A percentile compares a stretch with the other conserved stretches of the same genome.
These are phyloP conservation scores for Heritiera fomes DNA, from an alignment of 345 rosid species.

Conservation along the genomic window DNA sequence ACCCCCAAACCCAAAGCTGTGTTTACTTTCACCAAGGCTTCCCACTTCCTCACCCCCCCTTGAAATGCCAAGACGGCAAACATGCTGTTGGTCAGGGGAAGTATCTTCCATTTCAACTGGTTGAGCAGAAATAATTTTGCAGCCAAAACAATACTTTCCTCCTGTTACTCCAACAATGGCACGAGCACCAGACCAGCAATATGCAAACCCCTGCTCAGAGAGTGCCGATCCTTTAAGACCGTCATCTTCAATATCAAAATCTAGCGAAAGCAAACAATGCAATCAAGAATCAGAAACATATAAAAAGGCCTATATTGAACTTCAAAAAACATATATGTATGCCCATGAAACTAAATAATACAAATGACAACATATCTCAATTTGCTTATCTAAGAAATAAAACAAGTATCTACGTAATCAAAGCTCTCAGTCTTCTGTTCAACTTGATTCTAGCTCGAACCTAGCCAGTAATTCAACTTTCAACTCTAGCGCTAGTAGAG, in stretches of 20 bases:
- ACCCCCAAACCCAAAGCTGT: slow-evolving; percentile 44
- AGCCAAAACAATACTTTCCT: slow-evolving; percentile 41
- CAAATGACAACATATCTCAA: not conserved
- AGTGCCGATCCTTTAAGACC: slow-evolving; percentile 37
- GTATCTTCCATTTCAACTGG: slow-evolving; percentile 39
- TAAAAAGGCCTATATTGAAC: not conserved
- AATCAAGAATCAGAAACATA: not conserved
- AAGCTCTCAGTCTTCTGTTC: too few species aligned
- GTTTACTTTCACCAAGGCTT: slow-evolving; percentile 34
- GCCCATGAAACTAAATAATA: not conserved
- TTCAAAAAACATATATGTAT: not conserved
- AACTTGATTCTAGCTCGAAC: too few species aligned
- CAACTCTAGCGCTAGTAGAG: too few species aligned
- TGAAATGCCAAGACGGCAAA: slow-evolving; percentile 37
- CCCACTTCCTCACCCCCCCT: slow-evolving; percentile 35
- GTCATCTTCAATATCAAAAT: slow-evolving; percentile 33
- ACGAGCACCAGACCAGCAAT: slow-evolving; percentile 47
- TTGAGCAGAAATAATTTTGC: slow-evolving; percentile 27
- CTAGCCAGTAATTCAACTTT: too few species aligned
- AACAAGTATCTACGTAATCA: too few species aligned
- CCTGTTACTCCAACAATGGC: slow-evolving; percentile 36
- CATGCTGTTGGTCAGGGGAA: slow-evolving; percentile 35
- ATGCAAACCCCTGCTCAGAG: slow-evolving; percentile 37
- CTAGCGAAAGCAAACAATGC: not conserved
- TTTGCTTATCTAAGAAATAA: too few species aligned